Conservation (phyloP, 2,329 filamentous ascomycete species). For the Neofusicoccum parvum region DNA sequence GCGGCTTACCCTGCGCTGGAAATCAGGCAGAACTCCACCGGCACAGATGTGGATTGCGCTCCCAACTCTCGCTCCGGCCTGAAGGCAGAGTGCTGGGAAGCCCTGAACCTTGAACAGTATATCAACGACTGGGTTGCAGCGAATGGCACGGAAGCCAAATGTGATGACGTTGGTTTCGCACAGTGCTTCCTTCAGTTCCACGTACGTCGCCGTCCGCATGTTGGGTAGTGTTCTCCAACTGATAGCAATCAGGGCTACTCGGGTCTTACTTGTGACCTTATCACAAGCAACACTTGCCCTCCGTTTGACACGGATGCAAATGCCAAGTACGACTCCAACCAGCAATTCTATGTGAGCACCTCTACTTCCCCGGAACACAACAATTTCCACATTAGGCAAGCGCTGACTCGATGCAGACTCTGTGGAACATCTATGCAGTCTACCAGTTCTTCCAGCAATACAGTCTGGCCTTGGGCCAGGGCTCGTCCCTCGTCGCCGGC, state of each 20-base stretch:
- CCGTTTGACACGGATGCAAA: neutral
- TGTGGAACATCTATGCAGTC: slow-evolving; percentile 6
- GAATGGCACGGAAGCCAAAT: neutral
- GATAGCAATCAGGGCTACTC: neutral
- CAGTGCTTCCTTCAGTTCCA: slow-evolving; percentile 4
- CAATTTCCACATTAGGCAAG: neutral
- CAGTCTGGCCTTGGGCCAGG: neutral
- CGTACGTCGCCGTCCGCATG: neutral
- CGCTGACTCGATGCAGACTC: neutral
- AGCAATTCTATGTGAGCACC: neutral
- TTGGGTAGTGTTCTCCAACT: neutral
- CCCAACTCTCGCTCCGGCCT: slow-evolving; percentile 5
- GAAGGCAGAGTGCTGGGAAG: slow-evolving; percentile 3
- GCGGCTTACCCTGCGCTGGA: neutral
- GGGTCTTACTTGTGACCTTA: slow-evolving; percentile 1
- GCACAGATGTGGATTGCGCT: slow-evolving; percentile 1
- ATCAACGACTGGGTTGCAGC: slow-evolving; percentile 4
- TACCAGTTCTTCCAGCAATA: slow-evolving; percentile 8
- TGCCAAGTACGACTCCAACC: neutral
- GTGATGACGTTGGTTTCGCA: neutral
- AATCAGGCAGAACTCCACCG: neutral
- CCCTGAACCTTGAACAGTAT: neutral
- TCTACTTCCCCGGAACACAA: neutral
- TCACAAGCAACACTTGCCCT: slow-evolving; percentile 8
- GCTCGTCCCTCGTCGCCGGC: neutral